A percentile compares a stretch with the other conserved stretches of the same genome.
Evolutionary conservation across 441 rosid genomes (phyloP).

Genomic region (Gossypium schwendimanii): DNA sequence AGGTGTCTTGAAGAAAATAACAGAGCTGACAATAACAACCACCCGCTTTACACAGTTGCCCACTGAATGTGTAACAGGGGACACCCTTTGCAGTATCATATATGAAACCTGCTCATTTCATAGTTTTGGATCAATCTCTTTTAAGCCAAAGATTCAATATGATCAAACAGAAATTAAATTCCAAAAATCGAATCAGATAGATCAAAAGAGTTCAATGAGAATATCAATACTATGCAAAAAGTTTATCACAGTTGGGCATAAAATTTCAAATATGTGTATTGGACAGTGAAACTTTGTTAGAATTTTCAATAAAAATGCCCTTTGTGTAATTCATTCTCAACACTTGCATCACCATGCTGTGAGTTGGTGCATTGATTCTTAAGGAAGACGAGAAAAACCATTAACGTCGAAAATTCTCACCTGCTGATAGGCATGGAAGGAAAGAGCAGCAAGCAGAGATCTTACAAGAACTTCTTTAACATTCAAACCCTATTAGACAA

Average conservation of each 20-base stretch:
- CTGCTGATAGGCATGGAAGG: conserved; percentile 99
- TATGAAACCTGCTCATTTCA: conserved; percentile 65
- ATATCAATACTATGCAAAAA: not conserved
- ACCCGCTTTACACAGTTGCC: conserved; percentile 99
- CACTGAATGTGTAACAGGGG: conserved; percentile 96
- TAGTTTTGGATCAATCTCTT: not conserved
- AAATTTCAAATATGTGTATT: not conserved
- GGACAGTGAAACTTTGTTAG: not conserved
- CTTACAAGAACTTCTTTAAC: conserved; percentile 51
- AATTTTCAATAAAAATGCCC: not conserved
- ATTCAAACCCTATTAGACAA: conserved; percentile 67
- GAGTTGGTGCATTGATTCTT: not conserved
- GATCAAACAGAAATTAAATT: not conserved
- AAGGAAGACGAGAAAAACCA: not conserved
- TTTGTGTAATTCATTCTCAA: not conserved
- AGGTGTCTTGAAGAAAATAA: conserved; percentile 73
- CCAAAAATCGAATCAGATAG: not conserved
- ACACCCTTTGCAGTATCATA: conserved; percentile 91
- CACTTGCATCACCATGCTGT: not conserved
- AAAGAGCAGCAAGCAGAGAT: conserved; percentile 78
- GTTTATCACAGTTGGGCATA: not conserved
- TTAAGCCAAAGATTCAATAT: not conserved
- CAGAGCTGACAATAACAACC: conserved; percentile 97
- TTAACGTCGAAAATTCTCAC: conserved; percentile 26
- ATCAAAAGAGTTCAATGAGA: not conserved